These are phyloP conservation scores for Globisporangium recalcitrans DNA, from an alignment of 352 stramenopile species.

Conservation along the genomic window DNA sequence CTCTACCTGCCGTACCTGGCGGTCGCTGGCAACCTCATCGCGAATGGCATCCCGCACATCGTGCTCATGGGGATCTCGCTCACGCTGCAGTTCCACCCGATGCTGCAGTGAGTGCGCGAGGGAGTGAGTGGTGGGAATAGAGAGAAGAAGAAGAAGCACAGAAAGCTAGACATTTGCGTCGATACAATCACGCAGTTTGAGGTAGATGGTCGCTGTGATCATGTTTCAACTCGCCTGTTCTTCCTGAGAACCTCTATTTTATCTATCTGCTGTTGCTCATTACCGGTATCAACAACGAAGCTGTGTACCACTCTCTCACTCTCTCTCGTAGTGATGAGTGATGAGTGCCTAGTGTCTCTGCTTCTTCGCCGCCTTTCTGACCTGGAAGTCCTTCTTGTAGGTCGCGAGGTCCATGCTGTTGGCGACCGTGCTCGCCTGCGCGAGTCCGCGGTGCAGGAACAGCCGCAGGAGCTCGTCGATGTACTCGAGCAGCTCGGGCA, in stretches of 20 bases:
- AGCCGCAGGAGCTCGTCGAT: conserved; percentile 73
- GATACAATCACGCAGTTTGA: neutral
- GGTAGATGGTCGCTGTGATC: neutral
- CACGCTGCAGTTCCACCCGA: conserved; percentile 44
- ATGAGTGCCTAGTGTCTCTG: conserved; percentile 16
- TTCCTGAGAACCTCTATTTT: too few relatives aligned
- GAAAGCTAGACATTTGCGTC: too few relatives aligned
- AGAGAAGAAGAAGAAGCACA: neutral
- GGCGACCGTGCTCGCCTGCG: conserved; percentile 59
- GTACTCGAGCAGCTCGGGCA: conserved; percentile 57
- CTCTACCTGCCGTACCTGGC: conserved; percentile 72
- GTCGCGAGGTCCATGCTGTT: conserved; percentile 72
- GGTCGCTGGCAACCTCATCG: conserved; percentile 58
- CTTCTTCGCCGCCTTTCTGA: conserved; percentile 11
- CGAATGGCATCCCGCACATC: conserved; percentile 67
- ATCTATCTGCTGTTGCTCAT: neutral
- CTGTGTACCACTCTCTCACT: neutral
- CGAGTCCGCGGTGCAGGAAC: conserved; percentile 74
- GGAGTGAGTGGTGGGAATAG: neutral
- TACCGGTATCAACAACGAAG: neutral
- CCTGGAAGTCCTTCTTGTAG: conserved; percentile 40
- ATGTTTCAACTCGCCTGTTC: neutral
- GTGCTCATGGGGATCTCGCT: conserved; percentile 55
- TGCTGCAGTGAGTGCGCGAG: conserved; percentile 23
- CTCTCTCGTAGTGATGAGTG: too few relatives aligned